Conservation (phyloP, 306 rosid genomes). For the Begonia masoniana region DNA sequence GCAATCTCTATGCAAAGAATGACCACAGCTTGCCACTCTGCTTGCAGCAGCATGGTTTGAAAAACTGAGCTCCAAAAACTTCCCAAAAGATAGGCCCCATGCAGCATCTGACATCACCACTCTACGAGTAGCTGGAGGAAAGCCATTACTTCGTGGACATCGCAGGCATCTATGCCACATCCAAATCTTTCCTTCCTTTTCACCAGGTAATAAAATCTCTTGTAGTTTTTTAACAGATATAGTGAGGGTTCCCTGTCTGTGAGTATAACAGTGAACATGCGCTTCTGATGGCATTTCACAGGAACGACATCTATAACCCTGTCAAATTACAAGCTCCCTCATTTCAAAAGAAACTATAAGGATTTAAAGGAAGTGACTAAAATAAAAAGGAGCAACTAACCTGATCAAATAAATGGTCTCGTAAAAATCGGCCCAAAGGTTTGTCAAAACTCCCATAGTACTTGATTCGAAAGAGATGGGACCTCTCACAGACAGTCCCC, state of each 20-base stretch:
- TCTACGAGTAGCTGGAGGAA: slow-evolving; percentile 89
- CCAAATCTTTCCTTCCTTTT: slow-evolving; percentile 95
- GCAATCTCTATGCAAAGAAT: slow-evolving; percentile 94
- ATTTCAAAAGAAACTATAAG: slow-evolving; percentile 9
- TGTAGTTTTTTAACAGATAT: slow-evolving; percentile 79
- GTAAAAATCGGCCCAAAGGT: slow-evolving; percentile 82
- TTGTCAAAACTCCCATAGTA: slow-evolving; percentile 92
- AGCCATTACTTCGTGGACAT: slow-evolving; percentile 77
- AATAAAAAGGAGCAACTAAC: slow-evolving; percentile 23
- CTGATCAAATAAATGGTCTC: slow-evolving; percentile 93
- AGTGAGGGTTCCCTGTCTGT: slow-evolving; percentile 95
- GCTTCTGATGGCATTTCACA: slow-evolving; percentile 97
- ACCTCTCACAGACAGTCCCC: slow-evolving; percentile 93
- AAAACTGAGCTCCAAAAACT: slow-evolving; percentile 99
- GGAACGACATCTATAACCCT: slow-evolving; percentile 67
- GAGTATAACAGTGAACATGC: slow-evolving; percentile 93
- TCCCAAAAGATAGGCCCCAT: slow-evolving; percentile 98
- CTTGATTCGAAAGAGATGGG: slow-evolving; percentile 88
- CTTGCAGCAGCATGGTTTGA: slow-evolving; percentile 99
- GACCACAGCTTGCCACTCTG: slow-evolving; percentile 98
- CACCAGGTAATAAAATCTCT: slow-evolving; percentile 61
- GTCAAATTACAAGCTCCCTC: slow-evolving; percentile 17
- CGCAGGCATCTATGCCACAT: slow-evolving; percentile 99
- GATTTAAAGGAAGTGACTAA: slow-evolving; percentile 8
- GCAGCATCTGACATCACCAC: slow-evolving; percentile 99